A percentile compares a stretch with the other conserved stretches of the same genome.
These are phyloP conservation scores for Apiospora malaysiana DNA, from an alignment of 2,329 filamentous ascomycete species.

Conservation along the genomic window DNA sequence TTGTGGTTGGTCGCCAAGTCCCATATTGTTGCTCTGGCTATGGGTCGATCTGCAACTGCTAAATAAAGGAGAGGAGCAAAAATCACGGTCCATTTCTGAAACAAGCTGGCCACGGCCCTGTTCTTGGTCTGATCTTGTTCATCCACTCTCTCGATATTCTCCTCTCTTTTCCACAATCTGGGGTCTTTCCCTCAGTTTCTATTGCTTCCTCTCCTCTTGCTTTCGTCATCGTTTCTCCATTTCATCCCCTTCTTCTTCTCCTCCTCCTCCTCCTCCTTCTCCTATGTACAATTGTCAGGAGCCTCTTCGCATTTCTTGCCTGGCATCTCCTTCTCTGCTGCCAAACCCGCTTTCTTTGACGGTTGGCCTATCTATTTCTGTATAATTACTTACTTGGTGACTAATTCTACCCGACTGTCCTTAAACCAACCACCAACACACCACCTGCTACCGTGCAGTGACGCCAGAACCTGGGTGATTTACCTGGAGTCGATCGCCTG, in stretches of 20 bases:
- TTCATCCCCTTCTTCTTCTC: not conserved
- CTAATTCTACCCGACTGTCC: constrained; percentile 2
- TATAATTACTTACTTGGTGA: not conserved
- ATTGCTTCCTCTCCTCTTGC: not conserved
- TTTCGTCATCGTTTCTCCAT: not conserved
- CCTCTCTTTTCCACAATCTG: not conserved
- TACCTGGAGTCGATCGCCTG: constrained; percentile 5
- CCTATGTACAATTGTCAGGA: not conserved
- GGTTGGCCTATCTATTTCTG: not conserved
- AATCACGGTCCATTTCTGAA: constrained; percentile 8
- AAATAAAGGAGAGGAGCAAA: constrained; percentile 7
- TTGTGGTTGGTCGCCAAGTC: not conserved
- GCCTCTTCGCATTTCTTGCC: not conserved
- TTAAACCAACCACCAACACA: not conserved
- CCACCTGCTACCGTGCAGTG: not conserved
- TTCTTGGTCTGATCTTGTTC: not conserved
- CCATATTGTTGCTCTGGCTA: not conserved
- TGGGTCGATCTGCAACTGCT: constrained; percentile 13
- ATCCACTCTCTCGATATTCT: constrained; percentile 13
- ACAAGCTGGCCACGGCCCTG: not conserved
- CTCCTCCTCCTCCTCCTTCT: not conserved
- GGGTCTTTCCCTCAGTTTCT: not conserved
- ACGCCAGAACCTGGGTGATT: not conserved
- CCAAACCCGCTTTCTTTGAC: not conserved
- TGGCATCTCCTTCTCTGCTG: not conserved